These are phyloP conservation scores for Baudoinia panamericana DNA, from an alignment of 495 filamentous ascomycete species.

Conservation along the genomic window DNA sequence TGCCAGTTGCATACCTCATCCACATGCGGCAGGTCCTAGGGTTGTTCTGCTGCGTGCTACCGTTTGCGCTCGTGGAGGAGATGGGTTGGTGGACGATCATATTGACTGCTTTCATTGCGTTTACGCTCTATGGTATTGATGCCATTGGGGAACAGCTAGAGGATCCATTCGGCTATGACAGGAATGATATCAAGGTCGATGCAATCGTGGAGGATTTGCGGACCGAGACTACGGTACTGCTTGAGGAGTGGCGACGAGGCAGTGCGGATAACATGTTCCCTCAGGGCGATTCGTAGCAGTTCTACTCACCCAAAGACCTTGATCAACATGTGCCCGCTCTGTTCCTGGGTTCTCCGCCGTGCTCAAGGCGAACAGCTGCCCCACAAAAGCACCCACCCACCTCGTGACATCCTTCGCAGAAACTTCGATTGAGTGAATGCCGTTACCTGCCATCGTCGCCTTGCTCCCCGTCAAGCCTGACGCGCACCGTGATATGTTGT, in stretches of 20 bases:
- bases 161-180: conserved; percentile 63
- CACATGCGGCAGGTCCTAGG: conserved; percentile 66
- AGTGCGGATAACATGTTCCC: conserved; percentile 10
- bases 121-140: conserved; percentile 64
- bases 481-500: too few relatives aligned
- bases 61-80: conserved; percentile 59
- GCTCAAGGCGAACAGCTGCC: too few relatives aligned
- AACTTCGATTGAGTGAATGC: too few relatives aligned
- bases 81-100: conserved; percentile 61
- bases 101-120: conserved; percentile 52
- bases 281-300: too few relatives aligned
- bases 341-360: too few relatives aligned
- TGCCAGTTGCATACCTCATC: conserved; percentile 65
- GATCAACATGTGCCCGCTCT: too few relatives aligned
- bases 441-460: too few relatives aligned
- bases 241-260: conserved; percentile 47
- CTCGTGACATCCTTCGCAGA: too few relatives aligned
- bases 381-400: too few relatives aligned
- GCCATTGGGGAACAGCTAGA: conserved; percentile 62
- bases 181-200: conserved; percentile 71
- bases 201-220: conserved; percentile 55
- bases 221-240: conserved; percentile 48
- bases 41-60: conserved; percentile 56
- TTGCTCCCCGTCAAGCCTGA: too few relatives aligned
- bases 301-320: too few relatives aligned